Percentiles rank a stretch among this genome's conserved stretches.
Conservation (phyloP, 2,329 filamentous ascomycete species). For the Aspergillus sp. region DNA sequence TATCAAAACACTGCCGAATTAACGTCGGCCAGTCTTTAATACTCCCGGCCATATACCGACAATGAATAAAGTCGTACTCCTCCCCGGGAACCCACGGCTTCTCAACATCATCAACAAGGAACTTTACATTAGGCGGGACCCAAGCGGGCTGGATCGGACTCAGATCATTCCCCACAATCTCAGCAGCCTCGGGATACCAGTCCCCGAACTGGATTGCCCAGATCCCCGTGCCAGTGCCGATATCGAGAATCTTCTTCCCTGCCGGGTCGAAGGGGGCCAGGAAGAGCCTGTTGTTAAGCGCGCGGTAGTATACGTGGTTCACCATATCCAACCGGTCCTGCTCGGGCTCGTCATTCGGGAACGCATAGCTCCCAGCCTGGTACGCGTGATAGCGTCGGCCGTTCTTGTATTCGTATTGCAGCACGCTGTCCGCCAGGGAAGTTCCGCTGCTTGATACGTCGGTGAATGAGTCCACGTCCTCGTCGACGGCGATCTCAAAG, state of each 20-base stretch:
- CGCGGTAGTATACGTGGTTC: constrained; percentile 39
- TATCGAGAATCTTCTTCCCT: constrained; percentile 37
- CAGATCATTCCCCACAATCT: constrained; percentile 49
- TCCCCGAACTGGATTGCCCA: constrained; percentile 39
- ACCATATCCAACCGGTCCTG: constrained; percentile 38
- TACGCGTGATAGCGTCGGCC: constrained; percentile 31
- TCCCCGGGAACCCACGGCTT: constrained; percentile 28
- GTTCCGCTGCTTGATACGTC: constrained; percentile 5
- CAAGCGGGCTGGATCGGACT: constrained; percentile 43
- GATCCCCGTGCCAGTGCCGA: constrained; percentile 39
- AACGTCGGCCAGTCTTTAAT: constrained; percentile 29
- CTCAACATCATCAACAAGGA: constrained; percentile 36
- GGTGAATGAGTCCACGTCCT: not conserved
- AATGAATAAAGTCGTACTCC: constrained; percentile 35
- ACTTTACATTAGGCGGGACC: constrained; percentile 37
- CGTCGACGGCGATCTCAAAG: constrained; percentile 4
- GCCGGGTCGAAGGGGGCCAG: constrained; percentile 36
- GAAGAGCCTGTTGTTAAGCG: constrained; percentile 35
- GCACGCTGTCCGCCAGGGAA: constrained; percentile 12
- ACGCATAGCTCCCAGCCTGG: constrained; percentile 30
- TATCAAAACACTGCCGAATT: constrained; percentile 14
- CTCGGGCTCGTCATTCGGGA: constrained; percentile 38
- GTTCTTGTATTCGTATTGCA: constrained; percentile 19
- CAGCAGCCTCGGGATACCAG: constrained; percentile 35
- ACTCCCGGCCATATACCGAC: constrained; percentile 32